Base-by-base conservation (phyloP, 164 flowering plant genomes). In the Sedum album region DNA sequence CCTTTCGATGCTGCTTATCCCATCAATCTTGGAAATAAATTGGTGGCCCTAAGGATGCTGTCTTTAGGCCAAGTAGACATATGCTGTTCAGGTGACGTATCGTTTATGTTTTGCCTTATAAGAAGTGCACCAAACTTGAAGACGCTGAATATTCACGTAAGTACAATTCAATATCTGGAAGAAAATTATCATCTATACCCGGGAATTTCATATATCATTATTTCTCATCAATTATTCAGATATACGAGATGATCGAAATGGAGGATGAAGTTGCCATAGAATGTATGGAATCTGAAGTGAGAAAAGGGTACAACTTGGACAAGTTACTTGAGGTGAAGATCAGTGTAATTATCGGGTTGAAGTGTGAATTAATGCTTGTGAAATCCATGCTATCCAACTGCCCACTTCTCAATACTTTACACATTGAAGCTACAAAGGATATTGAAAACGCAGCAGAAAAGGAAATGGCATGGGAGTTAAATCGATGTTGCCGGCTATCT, bases 71-170 rank as follows among this genome's bases (percentile, higher is more conserved):
- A 15, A 1, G 60, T 53, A 21, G 23, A 53, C 26, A 53, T 53
- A 53, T 53, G 60, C 60, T 21, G 14, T 1, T 30, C 14, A 18
- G 10, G 7, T 53, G 60, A 53, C 23, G 9, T 21, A 53, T 21
- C 11, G 28, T 53, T 23, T 23, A 7, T 23, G 14, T 25, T 53
- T 23, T 53, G 28, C 11, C 60, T 53, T 21, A 7, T 53, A 9
- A 53, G 60, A 53, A 25, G 60, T 23, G 25, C 60, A 7, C 60
- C 60, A 53, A 53, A 53, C 28, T 23, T 53, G 60, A 53, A 53
- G 28, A 53, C 60, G 3, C 60, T 53, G 28, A 53, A 53, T 53
- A 53, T 53, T 23, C 23, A 28, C 23, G 60, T 53, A 25, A 53
- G 60, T n/a, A 4, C 55, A 49, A n/a, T 49, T n/a, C 26, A 13